Conservation (phyloP, 2,329 filamentous ascomycete genomes). For the Xylariaceae sp. region DNA sequence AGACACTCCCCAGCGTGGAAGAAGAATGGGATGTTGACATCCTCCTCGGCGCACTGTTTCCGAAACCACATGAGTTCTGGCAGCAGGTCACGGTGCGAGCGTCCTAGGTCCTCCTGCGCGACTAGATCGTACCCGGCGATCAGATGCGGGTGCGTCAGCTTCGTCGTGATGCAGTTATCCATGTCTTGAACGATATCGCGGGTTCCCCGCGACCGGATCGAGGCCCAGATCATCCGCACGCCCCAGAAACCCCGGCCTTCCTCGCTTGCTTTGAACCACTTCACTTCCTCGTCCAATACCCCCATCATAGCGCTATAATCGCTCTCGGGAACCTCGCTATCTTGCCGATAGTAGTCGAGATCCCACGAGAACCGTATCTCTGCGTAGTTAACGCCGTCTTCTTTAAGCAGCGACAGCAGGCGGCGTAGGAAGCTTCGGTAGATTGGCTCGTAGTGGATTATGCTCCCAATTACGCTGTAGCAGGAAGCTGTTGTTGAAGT, state of each 20-base stretch:
- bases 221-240: conserved; percentile 79
- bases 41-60: conserved; percentile 73
- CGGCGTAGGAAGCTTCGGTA: conserved; percentile 70
- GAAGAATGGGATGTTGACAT: conserved; percentile 85
- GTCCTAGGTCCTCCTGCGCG: conserved; percentile 77
- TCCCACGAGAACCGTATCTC: conserved; percentile 74
- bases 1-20: conserved; percentile 91
- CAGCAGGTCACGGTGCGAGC: conserved; percentile 69
- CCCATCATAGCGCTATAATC: conserved; percentile 67
- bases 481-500: conserved; percentile 39
- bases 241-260: conserved; percentile 80
- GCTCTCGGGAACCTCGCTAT: conserved; percentile 60
- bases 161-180: conserved; percentile 81
- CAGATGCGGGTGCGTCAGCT: conserved; percentile 71
- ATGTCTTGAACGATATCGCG: conserved; percentile 71
- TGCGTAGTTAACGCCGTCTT: conserved; percentile 79
- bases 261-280: conserved; percentile 66
- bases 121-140: conserved; percentile 88
- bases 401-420: conserved; percentile 66
- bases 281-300: conserved; percentile 72
- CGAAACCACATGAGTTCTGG: conserved; percentile 93
- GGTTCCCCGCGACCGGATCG: conserved; percentile 60
- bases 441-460: conserved; percentile 88
- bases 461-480: conserved; percentile 67
- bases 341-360: conserved; percentile 63